Percentiles rank a stretch among this genome's conserved stretches.
These are phyloP conservation scores for Agroathelia rolfsii DNA, from an alignment of 1,284 basidiomycete species.

Conservation along the genomic window DNA sequence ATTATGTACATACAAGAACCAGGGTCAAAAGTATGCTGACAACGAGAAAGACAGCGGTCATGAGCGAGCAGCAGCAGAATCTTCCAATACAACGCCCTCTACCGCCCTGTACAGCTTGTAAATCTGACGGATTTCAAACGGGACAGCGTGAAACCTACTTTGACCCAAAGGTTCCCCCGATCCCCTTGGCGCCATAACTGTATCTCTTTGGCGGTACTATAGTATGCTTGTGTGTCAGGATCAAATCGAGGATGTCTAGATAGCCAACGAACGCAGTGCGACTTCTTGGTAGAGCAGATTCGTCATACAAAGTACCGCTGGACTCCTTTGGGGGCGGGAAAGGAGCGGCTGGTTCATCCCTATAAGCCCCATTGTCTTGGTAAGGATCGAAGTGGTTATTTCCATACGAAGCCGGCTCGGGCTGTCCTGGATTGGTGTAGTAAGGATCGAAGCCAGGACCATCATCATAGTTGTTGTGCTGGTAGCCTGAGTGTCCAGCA, in stretches of 20 bases:
- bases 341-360: constrained; percentile 29
- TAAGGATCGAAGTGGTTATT: constrained; percentile 36
- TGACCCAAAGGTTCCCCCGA: constrained; percentile 55
- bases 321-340: constrained; percentile 11
- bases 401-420: constrained; percentile 34
- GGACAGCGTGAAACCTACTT: constrained; percentile 23
- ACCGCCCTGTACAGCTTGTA: constrained; percentile 33
- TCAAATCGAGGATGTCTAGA: no score
- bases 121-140: constrained; percentile 7
- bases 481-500: constrained; percentile 26
- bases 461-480: constrained; percentile 28
- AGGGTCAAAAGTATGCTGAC: constrained; percentile 65
- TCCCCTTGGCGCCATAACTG: constrained; percentile 46
- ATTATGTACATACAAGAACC: constrained; percentile 50
- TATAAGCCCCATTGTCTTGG: constrained; percentile 29
- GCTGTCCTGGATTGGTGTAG: constrained; percentile 25
- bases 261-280: no score
- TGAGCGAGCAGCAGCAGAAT: constrained; percentile 62
- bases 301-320: constrained; percentile 12
- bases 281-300: constrained; percentile 30
- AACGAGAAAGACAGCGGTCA: constrained; percentile 54
- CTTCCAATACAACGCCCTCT: constrained; percentile 47
- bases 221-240: constrained; percentile 13
- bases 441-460: constrained; percentile 41
- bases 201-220: constrained; percentile 28